Percentiles rank a stretch among this genome's conserved stretches.
These are phyloP conservation scores for Amanita exitialis DNA, from an alignment of 768 basidiomycete genomes.

Conservation along the genomic window DNA sequence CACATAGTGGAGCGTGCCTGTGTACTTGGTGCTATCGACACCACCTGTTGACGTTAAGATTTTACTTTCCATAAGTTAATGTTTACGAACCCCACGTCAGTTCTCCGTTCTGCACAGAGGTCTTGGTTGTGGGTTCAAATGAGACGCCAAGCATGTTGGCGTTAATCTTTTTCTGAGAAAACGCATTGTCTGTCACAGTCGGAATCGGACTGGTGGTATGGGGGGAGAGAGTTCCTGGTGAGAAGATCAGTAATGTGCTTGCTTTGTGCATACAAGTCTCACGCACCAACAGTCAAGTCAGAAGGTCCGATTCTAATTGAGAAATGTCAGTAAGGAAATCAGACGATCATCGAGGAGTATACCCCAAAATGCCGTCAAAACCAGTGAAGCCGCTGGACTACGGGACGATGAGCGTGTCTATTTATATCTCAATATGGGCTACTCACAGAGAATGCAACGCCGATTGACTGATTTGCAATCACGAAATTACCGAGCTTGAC, in stretches of 20 bases:
- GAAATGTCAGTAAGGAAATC: neutral
- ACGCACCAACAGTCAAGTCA: slow-evolving; percentile 38
- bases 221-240: slow-evolving; percentile 23
- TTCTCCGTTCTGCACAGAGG: slow-evolving; percentile 34
- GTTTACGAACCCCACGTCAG: slow-evolving; percentile 37
- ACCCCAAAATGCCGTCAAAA: slow-evolving; percentile 62
- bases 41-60: slow-evolving; percentile 22
- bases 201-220: slow-evolving; percentile 25
- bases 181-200: slow-evolving; percentile 50
- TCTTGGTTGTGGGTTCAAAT: slow-evolving; percentile 35
- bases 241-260: neutral
- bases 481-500: slow-evolving; percentile 46
- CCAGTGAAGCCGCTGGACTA: slow-evolving; percentile 34
- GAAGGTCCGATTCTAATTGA: slow-evolving; percentile 46
- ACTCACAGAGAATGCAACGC: slow-evolving; percentile 36
- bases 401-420: neutral
- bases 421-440: neutral
- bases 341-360: slow-evolving; percentile 10
- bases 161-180: slow-evolving; percentile 27
- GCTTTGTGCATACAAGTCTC: neutral
- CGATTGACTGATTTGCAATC: slow-evolving; percentile 46
- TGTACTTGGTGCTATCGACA: slow-evolving; percentile 32
- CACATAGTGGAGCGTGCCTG: slow-evolving; percentile 33
- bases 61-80: slow-evolving; percentile 11
- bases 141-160: slow-evolving; percentile 36